A percentile compares a stretch with the other conserved stretches of the same genome.
These are phyloP conservation scores for Ustilago crameri DNA, from an alignment of 1,284 basidiomycete species.

Conservation along the genomic window DNA sequence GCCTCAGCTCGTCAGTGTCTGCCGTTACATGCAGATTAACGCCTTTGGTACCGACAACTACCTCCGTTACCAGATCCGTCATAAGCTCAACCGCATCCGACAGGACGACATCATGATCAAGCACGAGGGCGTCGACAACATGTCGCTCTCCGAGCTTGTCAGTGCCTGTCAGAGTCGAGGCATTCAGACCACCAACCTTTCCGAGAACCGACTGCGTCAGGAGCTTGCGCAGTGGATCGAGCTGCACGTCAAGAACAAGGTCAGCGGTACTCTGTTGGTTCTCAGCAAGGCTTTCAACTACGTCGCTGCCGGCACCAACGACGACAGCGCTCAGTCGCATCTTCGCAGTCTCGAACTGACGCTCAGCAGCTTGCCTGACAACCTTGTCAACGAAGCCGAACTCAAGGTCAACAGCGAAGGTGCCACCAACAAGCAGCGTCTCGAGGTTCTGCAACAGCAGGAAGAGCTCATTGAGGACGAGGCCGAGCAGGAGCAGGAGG, in stretches of 20 bases:
- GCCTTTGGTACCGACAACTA: slow-evolving; percentile 99
- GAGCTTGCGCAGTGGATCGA: slow-evolving; percentile 94
- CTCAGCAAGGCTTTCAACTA: slow-evolving; percentile 95
- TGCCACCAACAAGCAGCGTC: slow-evolving; percentile 95
- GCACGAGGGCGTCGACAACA: slow-evolving; percentile 86
- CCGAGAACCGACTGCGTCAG: slow-evolving; percentile 75
- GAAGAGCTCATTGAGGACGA: slow-evolving; percentile 99
- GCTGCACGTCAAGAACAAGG: slow-evolving; percentile 82
- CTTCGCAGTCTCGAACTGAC: slow-evolving; percentile 84
- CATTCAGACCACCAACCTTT: slow-evolving; percentile 83
- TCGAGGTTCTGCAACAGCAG: slow-evolving; percentile 96
- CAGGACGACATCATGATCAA: slow-evolving; percentile 91
- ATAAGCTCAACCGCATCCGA: slow-evolving; percentile 83
- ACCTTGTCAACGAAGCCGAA: slow-evolving; percentile 94
- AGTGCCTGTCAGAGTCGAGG: slow-evolving; percentile 93
- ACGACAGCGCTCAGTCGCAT: slow-evolving; percentile 71
- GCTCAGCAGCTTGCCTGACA: slow-evolving; percentile 91
- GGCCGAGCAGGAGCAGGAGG: slow-evolving; percentile 93
- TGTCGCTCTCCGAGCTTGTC: slow-evolving; percentile 90
- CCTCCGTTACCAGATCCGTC: slow-evolving; percentile 90
- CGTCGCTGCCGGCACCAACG: slow-evolving; percentile 55
- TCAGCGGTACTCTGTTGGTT: slow-evolving; percentile 92
- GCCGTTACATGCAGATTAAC: slow-evolving; percentile 90
- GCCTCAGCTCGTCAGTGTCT: slow-evolving; percentile 96
- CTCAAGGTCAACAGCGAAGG: slow-evolving; percentile 92